phyloP scores from a whole-genome alignment of 2,329 filamentous ascomycete genomes.

The Lizonia empirigonia region DNA sequence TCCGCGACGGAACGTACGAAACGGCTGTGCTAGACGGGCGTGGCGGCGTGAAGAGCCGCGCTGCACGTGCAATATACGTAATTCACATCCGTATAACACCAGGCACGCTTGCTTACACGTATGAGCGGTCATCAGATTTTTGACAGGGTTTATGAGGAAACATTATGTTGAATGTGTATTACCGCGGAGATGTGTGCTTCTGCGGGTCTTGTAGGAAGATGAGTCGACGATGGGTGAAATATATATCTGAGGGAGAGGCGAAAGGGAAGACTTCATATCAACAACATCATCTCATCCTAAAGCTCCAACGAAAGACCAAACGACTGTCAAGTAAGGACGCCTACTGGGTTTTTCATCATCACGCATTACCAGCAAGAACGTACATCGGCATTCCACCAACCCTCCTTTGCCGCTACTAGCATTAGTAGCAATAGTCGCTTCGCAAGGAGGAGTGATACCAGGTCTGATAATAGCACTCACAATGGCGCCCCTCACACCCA shows the following conservation, averaged over 20 bases:
- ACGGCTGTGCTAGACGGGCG: slow-evolving; percentile 1
- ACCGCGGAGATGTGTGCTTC: slow-evolving; percentile 15
- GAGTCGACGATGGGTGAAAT: neutral
- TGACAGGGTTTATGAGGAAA: neutral
- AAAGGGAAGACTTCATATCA: neutral
- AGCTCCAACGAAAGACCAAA: neutral
- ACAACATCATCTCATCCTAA: neutral
- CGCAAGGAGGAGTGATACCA: neutral
- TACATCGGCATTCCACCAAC: neutral
- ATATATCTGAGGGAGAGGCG: slow-evolving; percentile 9
- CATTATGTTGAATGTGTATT: too few species aligned
- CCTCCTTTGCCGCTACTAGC: neutral
- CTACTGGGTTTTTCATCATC: neutral
- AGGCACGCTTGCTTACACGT: slow-evolving; percentile 9
- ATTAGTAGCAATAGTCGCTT: neutral
- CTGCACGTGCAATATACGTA: slow-evolving; percentile 14
- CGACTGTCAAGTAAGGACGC: neutral
- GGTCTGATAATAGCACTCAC: neutral
- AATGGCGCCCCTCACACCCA: slow-evolving; percentile 59
- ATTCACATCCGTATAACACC: slow-evolving; percentile 1
- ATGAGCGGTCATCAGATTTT: slow-evolving; percentile 9
- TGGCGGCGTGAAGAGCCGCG: slow-evolving; percentile 9
- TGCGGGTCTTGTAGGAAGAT: slow-evolving; percentile 10
- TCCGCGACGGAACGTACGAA: neutral
- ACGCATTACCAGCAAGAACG: neutral